These are phyloP conservation scores for Fraxinus nigra DNA, from an alignment of 305 asterid genomes.

Conservation along the genomic window DNA sequence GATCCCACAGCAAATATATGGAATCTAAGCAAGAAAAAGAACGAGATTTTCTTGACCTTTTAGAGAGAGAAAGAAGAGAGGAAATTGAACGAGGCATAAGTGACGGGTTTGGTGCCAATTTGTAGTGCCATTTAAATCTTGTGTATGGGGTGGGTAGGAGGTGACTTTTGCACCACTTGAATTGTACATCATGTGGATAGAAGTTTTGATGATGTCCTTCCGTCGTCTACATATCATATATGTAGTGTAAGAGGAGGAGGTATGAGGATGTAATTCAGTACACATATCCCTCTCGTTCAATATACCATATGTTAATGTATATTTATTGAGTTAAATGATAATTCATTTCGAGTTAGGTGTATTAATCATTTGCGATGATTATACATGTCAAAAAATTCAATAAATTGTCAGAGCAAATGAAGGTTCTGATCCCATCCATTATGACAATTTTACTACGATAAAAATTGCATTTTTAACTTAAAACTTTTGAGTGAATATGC, in stretches of 20 bases:
- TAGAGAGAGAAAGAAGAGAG: not conserved
- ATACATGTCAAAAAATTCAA: not conserved
- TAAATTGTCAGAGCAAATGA: not conserved
- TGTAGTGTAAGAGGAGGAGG: slow-evolving; percentile 4
- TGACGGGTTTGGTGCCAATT: slow-evolving; percentile 51
- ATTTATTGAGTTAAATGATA: not conserved
- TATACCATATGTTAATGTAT: not conserved
- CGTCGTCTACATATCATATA: not conserved
- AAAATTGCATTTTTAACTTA: no score
- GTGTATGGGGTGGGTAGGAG: not conserved
- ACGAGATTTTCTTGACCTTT: not conserved
- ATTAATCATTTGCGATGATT: not conserved
- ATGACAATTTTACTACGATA: no score
- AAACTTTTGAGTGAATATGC: not conserved
- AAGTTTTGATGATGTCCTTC: not conserved
- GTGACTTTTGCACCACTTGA: slow-evolving; percentile 51
- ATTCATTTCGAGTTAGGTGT: not conserved
- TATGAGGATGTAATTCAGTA: not conserved
- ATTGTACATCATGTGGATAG: slow-evolving; percentile 22
- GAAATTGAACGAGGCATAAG: slow-evolving; percentile 43
- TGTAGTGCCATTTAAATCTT: slow-evolving; percentile 37
- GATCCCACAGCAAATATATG: not conserved
- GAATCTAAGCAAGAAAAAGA: not conserved
- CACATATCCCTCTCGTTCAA: no score
- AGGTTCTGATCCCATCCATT: not conserved